Evolutionary conservation across 257 asterid genomes (phyloP).

Genomic region (Scutellaria barbata): DNA sequence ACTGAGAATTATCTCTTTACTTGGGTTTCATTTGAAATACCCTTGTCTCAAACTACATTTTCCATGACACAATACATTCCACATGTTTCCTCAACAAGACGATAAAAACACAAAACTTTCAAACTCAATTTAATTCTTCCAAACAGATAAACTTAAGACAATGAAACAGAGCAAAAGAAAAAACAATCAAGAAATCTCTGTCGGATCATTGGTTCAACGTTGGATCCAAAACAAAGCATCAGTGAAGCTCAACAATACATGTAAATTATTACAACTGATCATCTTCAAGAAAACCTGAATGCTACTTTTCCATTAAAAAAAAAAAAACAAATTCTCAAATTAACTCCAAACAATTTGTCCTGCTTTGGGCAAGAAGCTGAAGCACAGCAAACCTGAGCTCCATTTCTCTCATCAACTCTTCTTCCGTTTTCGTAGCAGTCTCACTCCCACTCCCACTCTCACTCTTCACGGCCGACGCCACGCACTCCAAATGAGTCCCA

Average conservation of each 20-base stretch:
- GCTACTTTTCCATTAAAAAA: neutral
- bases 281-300: neutral
- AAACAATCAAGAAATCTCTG: neutral
- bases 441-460: neutral
- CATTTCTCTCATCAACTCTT: conserved; percentile 40
- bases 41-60: too few species aligned
- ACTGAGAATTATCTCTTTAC: too few species aligned
- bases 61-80: too few species aligned
- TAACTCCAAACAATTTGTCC: neutral
- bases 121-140: neutral
- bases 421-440: conserved; percentile 29
- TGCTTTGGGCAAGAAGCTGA: conserved; percentile 35
- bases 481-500: conserved; percentile 73
- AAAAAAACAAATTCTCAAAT: too few species aligned
- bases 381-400: conserved; percentile 46
- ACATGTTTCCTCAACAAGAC: too few species aligned
- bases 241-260: neutral
- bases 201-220: neutral
- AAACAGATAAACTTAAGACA: neutral
- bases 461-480: conserved; percentile 42
- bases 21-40: too few species aligned
- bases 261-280: neutral
- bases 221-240: neutral
- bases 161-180: neutral
- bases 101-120: too few species aligned